These are phyloP conservation scores for Diplocarpon mali DNA, from an alignment of 2,329 filamentous ascomycete species.

Conservation along the genomic window DNA sequence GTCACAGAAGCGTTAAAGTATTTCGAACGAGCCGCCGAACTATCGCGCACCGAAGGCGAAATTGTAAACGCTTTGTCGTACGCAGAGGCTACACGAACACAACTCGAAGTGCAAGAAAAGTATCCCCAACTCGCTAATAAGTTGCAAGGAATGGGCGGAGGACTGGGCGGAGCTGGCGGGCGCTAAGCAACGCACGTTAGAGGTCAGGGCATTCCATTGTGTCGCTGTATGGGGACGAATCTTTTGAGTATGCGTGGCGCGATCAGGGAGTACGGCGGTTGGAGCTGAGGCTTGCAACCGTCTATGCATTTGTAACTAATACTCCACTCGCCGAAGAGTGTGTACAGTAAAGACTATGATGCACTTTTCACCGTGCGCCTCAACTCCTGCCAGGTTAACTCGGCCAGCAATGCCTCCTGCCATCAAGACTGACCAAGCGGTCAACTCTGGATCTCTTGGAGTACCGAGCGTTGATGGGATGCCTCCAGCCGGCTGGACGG, in stretches of 20 bases:
- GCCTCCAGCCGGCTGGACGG: no score
- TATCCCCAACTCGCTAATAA: slow-evolving; percentile 70
- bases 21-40: slow-evolving; percentile 91
- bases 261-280: slow-evolving; percentile 3
- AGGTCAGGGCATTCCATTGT: no score
- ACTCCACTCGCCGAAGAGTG: slow-evolving; percentile 23
- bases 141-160: slow-evolving; percentile 48
- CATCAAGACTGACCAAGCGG: no score
- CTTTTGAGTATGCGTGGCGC: slow-evolving; percentile 9
- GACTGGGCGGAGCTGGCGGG: slow-evolving; percentile 19
- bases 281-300: slow-evolving; percentile 6
- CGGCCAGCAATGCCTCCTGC: no score
- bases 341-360: slow-evolving; percentile 22
- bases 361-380: slow-evolving; percentile 12
- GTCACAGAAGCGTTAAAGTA: slow-evolving; percentile 91
- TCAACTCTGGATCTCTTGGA: background rate
- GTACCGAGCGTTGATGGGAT: no score
- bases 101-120: slow-evolving; percentile 83
- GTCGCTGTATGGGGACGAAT: background rate
- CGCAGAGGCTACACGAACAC: slow-evolving; percentile 90
- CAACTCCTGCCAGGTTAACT: no score
- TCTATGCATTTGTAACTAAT: slow-evolving; percentile 22
- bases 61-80: slow-evolving; percentile 95
- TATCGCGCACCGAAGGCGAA: slow-evolving; percentile 88
- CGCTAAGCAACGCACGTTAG: slow-evolving; percentile 15